Evolutionary conservation across 352 stramenopile species (phyloP), one percentile per base, ranked within the genome.

Genomic region (Plasmopara viticola): DNA sequence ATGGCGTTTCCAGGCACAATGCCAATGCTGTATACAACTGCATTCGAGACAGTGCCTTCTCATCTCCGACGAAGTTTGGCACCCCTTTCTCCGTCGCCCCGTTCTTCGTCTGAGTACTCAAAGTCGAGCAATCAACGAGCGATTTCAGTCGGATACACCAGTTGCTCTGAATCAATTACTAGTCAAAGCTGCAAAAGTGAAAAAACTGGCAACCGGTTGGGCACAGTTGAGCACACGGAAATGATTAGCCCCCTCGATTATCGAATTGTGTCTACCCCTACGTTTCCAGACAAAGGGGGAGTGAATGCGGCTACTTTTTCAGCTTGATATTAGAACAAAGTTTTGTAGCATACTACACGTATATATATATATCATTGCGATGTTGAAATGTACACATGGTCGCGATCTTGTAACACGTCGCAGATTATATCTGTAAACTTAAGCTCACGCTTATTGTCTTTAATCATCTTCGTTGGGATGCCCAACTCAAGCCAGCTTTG

Each of bases 321-420:
- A 8, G 65, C 65, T 28, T 73, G 13, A 68, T 53, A 52, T 9
- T 34, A 40, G 53, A 54, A 44, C 60, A 37, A 53, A 49, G 48
- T 68, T 51, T 54, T 62, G 48, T 44, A 54, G 50, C 49, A 15
- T 15, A 25, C 20, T 25, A 25, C 1, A 35, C 10, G 31, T 35
- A 35, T 35, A 12, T 12, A 35, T 29, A 9, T 44, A 42, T 46
- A 78, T 10, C 62, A 54, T 25, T 72, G 52, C 4, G 78, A 87
- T 0, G 76, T 78, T 2, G 71, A 78, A 28, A 89, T 60, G 47
- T 87, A 88, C 17, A 91, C 68, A 52, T 88, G 78, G 30, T 63
- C 82, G 35, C 68, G 60, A 59, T 78, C 62, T 15, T 58, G 35
- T 10, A 91, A 51, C 49, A 85, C 73, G 56, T 89, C 76, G 57